Evolutionary conservation across 75 land plant genomes (phyloP).

Genomic region (Cunninghamia lanceolata): DNA sequence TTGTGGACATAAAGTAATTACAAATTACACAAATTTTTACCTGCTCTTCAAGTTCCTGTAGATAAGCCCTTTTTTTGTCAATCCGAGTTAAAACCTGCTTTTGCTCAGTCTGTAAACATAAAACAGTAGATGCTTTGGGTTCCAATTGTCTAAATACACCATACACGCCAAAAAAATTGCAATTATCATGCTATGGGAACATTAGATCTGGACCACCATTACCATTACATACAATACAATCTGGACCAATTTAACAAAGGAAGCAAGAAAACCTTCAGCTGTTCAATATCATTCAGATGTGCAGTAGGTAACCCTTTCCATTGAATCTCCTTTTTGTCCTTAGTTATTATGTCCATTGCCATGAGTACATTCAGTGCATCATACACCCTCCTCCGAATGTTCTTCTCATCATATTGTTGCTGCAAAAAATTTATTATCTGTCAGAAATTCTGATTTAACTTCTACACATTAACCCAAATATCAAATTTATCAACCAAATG

Average conservation of each 20-base stretch:
- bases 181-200: background rate
- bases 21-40: background rate
- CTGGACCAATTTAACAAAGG: background rate
- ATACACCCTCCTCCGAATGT: constrained; percentile 67
- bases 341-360: constrained; percentile 61
- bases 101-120: constrained; percentile 20
- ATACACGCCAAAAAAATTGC: background rate
- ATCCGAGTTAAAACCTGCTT: constrained; percentile 19
- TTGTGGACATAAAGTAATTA: background rate
- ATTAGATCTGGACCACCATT: background rate
- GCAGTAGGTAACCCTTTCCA: constrained; percentile 63
- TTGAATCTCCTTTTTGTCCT: constrained; percentile 64
- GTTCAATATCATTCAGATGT: constrained; percentile 30
- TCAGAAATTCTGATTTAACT: constrained; percentile 1
- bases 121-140: background rate
- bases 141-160: constrained; percentile 1
- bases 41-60: constrained; percentile 35
- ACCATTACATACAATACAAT: background rate
- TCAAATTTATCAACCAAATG: background rate
- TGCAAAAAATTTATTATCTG: constrained; percentile 13
- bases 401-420: constrained; percentile 73
- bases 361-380: constrained; percentile 70
- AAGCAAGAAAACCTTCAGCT: constrained; percentile 43
- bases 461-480: background rate
- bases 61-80: constrained; percentile 27